Evolutionary conservation across 108 stramenopile species (phyloP).

Genomic region (Nitzschia putrida): DNA sequence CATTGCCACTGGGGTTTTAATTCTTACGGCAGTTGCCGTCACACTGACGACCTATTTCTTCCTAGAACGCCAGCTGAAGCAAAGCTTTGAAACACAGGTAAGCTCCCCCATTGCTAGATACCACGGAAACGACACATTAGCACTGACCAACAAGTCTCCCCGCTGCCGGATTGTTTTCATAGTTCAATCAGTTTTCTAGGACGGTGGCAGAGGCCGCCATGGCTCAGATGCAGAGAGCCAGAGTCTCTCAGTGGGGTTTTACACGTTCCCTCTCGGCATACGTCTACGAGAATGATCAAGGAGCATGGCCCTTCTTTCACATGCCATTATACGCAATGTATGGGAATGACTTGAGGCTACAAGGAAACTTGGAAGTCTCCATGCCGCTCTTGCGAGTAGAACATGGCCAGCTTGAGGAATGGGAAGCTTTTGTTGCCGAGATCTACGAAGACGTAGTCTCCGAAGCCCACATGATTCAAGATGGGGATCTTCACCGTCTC

Average conservation of each 20-base stretch:
- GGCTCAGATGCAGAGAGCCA: too few relatives aligned
- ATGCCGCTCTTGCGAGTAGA: neutral
- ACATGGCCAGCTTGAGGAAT: neutral
- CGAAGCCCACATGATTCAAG: slow-evolving; percentile 2
- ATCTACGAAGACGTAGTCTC: neutral
- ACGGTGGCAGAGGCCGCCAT: neutral
- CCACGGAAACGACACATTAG: too few relatives aligned
- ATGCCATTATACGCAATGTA: too few relatives aligned
- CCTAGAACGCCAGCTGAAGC: neutral
- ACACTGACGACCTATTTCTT: neutral
- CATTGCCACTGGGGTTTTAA: neutral
- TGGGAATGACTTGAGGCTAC: too few relatives aligned
- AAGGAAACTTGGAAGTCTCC: neutral
- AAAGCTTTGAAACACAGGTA: neutral
- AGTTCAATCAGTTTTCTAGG: neutral
- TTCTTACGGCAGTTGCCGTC: neutral
- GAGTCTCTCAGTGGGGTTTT: too few relatives aligned
- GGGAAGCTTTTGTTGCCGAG: neutral
- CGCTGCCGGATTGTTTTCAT: too few relatives aligned
- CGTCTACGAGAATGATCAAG: too few relatives aligned
- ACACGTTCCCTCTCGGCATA: too few relatives aligned
- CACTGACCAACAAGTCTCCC: neutral
- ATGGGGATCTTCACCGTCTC: slow-evolving; percentile 1
- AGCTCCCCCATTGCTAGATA: too few relatives aligned
- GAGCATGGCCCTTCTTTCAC: too few relatives aligned